Evolutionary conservation across 352 stramenopile genomes (phyloP), one percentile per base, ranked within the genome.

Genomic region (Globisporangium paroecandrum): DNA sequence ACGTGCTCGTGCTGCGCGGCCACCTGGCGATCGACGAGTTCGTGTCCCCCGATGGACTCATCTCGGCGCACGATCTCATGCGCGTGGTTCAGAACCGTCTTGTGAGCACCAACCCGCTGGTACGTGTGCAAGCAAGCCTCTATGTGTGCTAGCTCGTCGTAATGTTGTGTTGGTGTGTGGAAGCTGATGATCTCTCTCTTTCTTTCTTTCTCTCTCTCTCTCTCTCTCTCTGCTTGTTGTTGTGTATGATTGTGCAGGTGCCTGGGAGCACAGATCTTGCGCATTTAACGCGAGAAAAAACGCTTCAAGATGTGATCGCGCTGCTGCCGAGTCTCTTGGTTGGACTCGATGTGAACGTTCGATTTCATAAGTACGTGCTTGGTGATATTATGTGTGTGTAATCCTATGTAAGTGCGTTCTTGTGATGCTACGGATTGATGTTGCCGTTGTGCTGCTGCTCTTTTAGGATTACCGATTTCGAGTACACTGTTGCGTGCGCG

Each of bases 321-420:
- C 70, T 99, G 38, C 79, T 99, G 56, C 97, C 97, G 9, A 93
- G 81, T 46, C 85, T 99, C 34, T 83, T 98, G 53, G 91, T 97
- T 68, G 98, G 98, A 0, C 89, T 99, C 62, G 98, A 99, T 71
- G 97, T 99, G 13, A 99, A 99, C 77, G 94, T 99, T 51, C 94
- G 94, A 66, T 99, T 99, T 73, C 94, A 93, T 41, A 88, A 83
- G 67, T 97, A 77, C 61, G 81, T 71, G 36, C 1, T 4, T 34
- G 22, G 61, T n/a, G 22, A 59, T n/a, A 61, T 4, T n/a, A 9
- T 1, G 22, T 66, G 18, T 66, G 18, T 47, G 43, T 51, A 20
- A 49, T 49, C 1, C 15, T 49, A n/a, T 49, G 15, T 20, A 49
- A 4, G 15, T 2, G n/a, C 41, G 15, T n/a, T 20, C 41, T 20